Percentiles rank a stretch among this genome's conserved stretches.
phyloP scores from a whole-genome alignment of 2,329 filamentous ascomycete species.

The Exophiala lecanii-corni region DNA sequence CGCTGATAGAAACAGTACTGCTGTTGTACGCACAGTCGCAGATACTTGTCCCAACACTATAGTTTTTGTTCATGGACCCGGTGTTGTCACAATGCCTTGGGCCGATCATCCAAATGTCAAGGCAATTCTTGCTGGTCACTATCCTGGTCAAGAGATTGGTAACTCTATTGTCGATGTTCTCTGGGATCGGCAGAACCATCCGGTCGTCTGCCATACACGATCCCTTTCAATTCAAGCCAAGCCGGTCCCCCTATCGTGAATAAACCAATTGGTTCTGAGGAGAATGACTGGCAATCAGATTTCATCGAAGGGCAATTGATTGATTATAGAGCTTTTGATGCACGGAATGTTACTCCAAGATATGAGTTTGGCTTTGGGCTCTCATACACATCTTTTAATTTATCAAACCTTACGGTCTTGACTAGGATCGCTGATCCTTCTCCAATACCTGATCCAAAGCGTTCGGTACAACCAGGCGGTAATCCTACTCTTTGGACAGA shows the following conservation, averaged over 20 bases:
- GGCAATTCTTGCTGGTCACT: slow-evolving; percentile 74
- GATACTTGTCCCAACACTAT: slow-evolving; percentile 47
- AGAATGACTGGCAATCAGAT: not conserved
- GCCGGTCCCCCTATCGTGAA: not conserved
- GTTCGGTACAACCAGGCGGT: slow-evolving; percentile 59
- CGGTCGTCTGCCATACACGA: not conserved
- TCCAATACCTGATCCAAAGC: slow-evolving; percentile 52
- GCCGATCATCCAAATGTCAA: slow-evolving; percentile 57
- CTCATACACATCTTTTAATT: slow-evolving; percentile 68
- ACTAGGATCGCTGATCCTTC: slow-evolving; percentile 52
- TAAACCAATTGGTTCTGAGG: not conserved
- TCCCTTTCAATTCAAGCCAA: not conserved
- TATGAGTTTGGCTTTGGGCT: slow-evolving; percentile 85
- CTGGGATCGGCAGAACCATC: slow-evolving; percentile 32
- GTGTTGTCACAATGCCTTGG: slow-evolving; percentile 34
- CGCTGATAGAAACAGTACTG: slow-evolving; percentile 40
- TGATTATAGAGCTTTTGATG: slow-evolving; percentile 87
- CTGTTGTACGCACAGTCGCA: slow-evolving; percentile 42
- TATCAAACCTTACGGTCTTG: slow-evolving; percentile 43
- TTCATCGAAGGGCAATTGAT: slow-evolving; percentile 79
- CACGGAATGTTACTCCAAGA: slow-evolving; percentile 64
- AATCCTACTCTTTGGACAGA: slow-evolving; percentile 61
- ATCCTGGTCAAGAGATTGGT: slow-evolving; percentile 78
- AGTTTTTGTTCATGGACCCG: slow-evolving; percentile 42
- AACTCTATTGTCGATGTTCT: slow-evolving; percentile 73